These are phyloP conservation scores for Xylariaceae sp. DNA, from an alignment of 2,329 filamentous ascomycete genomes.

Conservation along the genomic window DNA sequence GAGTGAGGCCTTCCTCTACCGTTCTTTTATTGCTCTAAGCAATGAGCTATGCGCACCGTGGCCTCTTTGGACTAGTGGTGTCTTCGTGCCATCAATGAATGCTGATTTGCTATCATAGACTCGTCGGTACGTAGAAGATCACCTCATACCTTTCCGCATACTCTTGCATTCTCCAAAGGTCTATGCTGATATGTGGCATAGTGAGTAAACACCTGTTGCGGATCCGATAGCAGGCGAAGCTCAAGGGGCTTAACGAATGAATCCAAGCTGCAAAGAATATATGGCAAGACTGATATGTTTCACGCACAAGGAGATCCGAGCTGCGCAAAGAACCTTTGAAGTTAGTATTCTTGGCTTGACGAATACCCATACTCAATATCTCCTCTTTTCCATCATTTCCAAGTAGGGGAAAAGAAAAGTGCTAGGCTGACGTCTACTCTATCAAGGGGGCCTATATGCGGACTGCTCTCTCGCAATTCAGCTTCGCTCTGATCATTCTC, in stretches of 20 bases:
- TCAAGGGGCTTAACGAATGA: no score
- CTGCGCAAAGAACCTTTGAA: slow-evolving; percentile 87
- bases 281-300: not conserved
- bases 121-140: no score
- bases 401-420: no score
- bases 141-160: no score
- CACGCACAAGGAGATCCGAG: slow-evolving; percentile 61
- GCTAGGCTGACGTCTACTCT: no score
- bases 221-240: no score
- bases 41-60: not conserved
- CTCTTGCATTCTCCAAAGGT: no score
- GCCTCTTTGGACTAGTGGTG: not conserved
- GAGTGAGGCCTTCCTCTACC: slow-evolving; percentile 22
- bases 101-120: slow-evolving; percentile 36
- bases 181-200: no score
- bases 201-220: slow-evolving; percentile 30
- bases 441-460: slow-evolving; percentile 84
- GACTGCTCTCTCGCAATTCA: slow-evolving; percentile 91
- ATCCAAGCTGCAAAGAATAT: no score
- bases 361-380: no score
- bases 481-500: slow-evolving; percentile 87
- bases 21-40: not conserved
- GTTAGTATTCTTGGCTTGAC: no score
- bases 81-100: slow-evolving; percentile 1
- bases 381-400: no score